phyloP scores from a whole-genome alignment of 1,284 basidiomycete genomes.

The Chalciporus sp. region DNA sequence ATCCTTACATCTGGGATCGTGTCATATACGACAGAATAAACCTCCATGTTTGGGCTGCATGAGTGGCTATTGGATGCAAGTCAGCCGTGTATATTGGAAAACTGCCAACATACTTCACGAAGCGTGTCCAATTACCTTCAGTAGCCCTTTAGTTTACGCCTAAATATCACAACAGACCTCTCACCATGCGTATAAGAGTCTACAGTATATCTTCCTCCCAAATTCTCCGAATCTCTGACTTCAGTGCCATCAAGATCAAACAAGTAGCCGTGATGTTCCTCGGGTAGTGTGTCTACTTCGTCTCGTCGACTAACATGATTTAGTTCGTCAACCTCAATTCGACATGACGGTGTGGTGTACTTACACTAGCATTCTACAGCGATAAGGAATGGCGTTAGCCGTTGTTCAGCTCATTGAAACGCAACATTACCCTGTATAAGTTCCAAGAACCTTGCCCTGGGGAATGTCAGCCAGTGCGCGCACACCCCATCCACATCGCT shows the following conservation, averaged over 20 bases:
- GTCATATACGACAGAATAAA: conserved; percentile 62
- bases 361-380: conserved; percentile 27
- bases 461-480: conserved; percentile 39
- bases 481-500: conserved; percentile 56
- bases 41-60: conserved; percentile 57
- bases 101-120: conserved; percentile 57
- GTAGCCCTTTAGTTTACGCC: conserved; percentile 5
- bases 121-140: conserved; percentile 72
- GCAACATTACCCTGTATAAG: conserved; percentile 60
- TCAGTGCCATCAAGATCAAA: conserved; percentile 65
- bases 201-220: conserved; percentile 46
- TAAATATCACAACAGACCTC: conserved; percentile 8
- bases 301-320: conserved; percentile 40
- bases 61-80: conserved; percentile 52
- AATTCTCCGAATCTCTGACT: conserved; percentile 35
- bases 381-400: conserved; percentile 4
- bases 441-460: conserved; percentile 59
- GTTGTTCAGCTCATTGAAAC: background rate
- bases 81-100: conserved; percentile 8
- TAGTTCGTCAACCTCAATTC: background rate
- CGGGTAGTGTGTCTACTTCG: conserved; percentile 38
- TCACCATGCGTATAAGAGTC: conserved; percentile 51
- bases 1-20: conserved; percentile 53
- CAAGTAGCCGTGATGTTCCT: conserved; percentile 44
- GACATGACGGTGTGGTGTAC: conserved; percentile 7